Base-by-base conservation (phyloP, 2,329 filamentous ascomycete genomes). In the Fusarium sp. region DNA sequence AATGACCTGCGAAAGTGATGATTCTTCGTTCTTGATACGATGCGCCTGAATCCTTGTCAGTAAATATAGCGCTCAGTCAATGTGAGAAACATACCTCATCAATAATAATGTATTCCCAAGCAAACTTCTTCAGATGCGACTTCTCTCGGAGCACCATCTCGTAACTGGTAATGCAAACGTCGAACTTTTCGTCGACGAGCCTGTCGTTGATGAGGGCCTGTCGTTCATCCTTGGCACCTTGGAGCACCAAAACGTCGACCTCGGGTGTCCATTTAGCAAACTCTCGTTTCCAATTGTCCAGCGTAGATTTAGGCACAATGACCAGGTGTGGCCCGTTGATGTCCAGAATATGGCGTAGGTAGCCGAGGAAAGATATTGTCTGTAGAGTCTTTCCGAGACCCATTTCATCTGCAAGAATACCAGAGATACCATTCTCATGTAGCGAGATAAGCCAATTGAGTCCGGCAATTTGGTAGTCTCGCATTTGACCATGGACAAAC, bases 101-200 rank as follows among this genome's bases (percentile, higher is more conserved):
- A 71, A 99, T 97, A 74, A 99, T 97, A 81, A 99, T 99, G 81
- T 99, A 99, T 80, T 99, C 95, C 96, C 96, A 99, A 0, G 96
- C 95, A 79, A 99, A 97, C 81, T 98, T 98, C 83, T 96, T 97
- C 73, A 99, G 82, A 74, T 97, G 94, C 2, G 92, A 86, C 83
- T 99, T 98, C 79, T 99, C 96, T 62, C 96, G 90, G 15, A 99
- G 86, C 64, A 99, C 94, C 95, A 99, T 98, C 81, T 99, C 96
- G 83, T 99, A 99, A 80, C 95, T 98, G 16, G 96, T 99, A 79
- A 99, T 93, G 83, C 95, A 98, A 20, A 98, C 95, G 76, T 99
- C 96, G 74, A 99, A 99, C 72, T 97, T 93, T 79, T 98, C 94
- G 64, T 97, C 93, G 20, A 97, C 87, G n/a, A 99, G 86, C 7